Percentiles rank a stretch among this genome's conserved stretches.
phyloP scores from a whole-genome alignment of 208 protist species.

The Novymonas esmeraldas region DNA sequence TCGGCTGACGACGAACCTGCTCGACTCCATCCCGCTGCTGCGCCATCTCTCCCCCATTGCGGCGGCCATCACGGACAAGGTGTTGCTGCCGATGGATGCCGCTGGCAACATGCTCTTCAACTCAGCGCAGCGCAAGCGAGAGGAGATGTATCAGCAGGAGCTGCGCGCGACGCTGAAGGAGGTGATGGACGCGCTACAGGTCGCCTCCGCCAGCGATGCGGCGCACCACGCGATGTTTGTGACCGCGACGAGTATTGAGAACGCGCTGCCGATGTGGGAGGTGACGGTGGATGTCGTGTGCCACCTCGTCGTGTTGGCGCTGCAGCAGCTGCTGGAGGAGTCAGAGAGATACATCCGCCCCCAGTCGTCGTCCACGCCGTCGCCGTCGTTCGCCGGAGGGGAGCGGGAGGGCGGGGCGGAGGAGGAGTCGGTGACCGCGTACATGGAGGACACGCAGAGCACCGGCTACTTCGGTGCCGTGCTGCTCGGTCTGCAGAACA shows the following conservation, averaged over 20 bases:
- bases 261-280: constrained; percentile 90
- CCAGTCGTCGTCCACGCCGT: not conserved
- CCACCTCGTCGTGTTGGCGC: constrained; percentile 36
- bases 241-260: constrained; percentile 74
- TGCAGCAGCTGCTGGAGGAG: constrained; percentile 46
- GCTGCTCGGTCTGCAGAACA: constrained; percentile 63
- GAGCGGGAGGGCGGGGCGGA: not conserved
- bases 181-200: constrained; percentile 63
- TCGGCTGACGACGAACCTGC: constrained; percentile 24
- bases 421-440: constrained; percentile 32
- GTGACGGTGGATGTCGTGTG: constrained; percentile 66
- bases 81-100: constrained; percentile 71
- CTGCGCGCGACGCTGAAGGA: constrained; percentile 63
- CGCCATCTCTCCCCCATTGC: constrained; percentile 74
- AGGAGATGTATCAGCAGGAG: constrained; percentile 74
- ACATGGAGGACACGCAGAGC: constrained; percentile 51
- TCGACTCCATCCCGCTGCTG: constrained; percentile 80
- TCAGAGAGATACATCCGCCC: constrained; percentile 48
- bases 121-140: constrained; percentile 52
- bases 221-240: constrained; percentile 48
- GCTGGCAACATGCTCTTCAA: constrained; percentile 55
- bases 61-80: constrained; percentile 74
- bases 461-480: constrained; percentile 53
- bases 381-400: not conserved
- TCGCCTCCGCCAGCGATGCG: constrained; percentile 27